Base-by-base conservation (phyloP, 768 basidiomycete genomes). In the Roridomyces roridus region DNA sequence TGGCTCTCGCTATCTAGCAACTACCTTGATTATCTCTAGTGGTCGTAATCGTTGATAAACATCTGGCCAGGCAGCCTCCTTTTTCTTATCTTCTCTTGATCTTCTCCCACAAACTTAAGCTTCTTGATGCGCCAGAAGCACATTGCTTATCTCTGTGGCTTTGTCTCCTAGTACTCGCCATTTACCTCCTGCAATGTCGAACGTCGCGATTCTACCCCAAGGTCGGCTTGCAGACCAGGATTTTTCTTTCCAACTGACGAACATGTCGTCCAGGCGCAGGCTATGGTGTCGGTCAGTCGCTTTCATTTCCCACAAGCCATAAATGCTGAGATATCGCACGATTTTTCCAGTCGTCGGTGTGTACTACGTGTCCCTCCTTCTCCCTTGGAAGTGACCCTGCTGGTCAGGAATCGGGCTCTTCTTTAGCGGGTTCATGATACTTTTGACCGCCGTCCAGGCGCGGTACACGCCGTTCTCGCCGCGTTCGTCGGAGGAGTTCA, bases 381-480 rank as follows among this genome's bases (percentile, higher is more conserved):
- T 34, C 14, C 23, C 11, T 12, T 26, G 49, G 43, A 48, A 21
- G 34, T 11, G n/a, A 46, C 43, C 15, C 44, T 25, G 20, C 35
- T n/a, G n/a, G n/a, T 26, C 58, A 88, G 93, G 93, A 35, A 95
- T 96, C 60, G 93, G 93, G 20, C 72, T 95, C 37, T 94, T 94
- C 72, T 96, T 94, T 74, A 88, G 88, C 62, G 87, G 75, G 9
- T 86, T 94, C 66, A 93, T 93, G 91, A 66, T 92, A 24, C 68
- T 80, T 44, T 67, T 96, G 59, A 94, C 92, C 8, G 87, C 86
- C 35, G 70, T 96, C 37, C 94, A 96, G 74, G 77, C 86, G 42
- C 84, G 93, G 35, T 96, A 96, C 68, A 96, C 94, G 0, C 79
- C 83, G 0, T 91, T 87, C 69, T 91, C 91, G 5, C 87, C 89